Conservation (phyloP, 2,329 filamentous ascomycete species). For the Sclerotinia spermophila region DNA sequence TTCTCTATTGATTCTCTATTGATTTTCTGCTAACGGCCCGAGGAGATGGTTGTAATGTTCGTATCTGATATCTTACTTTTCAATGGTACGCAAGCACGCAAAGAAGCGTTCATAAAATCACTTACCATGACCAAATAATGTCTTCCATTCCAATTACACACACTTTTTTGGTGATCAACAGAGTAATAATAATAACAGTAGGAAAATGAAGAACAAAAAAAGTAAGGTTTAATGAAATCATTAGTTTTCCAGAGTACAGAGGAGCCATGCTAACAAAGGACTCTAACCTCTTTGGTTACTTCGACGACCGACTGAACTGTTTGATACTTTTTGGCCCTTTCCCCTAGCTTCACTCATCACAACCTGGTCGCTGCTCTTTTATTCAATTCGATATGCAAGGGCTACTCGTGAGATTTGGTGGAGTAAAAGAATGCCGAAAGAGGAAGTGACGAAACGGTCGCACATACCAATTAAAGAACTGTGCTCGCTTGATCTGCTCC, state of each 20-base stretch:
- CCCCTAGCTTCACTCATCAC: background rate
- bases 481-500: background rate
- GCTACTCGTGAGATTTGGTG: background rate
- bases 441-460: conserved; percentile 16
- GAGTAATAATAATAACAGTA: background rate
- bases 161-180: background rate
- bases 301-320: background rate
- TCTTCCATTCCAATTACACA: background rate
- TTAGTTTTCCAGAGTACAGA: background rate
- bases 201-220: background rate
- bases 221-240: background rate
- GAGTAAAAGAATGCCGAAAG: conserved; percentile 6
- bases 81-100: background rate
- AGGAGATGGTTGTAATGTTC: background rate
- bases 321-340: background rate
- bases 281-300: background rate
- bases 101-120: background rate
- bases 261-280: background rate
- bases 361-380: background rate
- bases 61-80: background rate
- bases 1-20: background rate
- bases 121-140: too few species aligned
- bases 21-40: background rate
- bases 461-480: conserved; percentile 6
- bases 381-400: conserved; percentile 5